A percentile compares a stretch with the other conserved stretches of the same genome.
Evolutionary conservation across 345 rosid genomes (phyloP).

Genomic region (Gossypium australe): DNA sequence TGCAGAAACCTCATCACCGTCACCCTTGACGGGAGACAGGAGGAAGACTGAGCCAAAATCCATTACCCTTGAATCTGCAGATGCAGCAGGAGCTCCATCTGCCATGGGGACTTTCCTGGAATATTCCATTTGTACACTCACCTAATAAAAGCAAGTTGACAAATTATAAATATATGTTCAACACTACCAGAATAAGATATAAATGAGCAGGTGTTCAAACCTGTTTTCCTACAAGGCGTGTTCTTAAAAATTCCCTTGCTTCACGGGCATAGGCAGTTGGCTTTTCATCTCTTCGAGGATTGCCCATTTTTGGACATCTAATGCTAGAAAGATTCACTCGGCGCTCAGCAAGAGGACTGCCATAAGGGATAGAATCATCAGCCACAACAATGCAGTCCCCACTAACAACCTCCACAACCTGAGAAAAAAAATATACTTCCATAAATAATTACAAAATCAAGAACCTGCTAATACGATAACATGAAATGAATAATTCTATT

Average conservation of each 20-base stretch:
- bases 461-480: background rate
- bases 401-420: constrained; percentile 42
- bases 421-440: background rate
- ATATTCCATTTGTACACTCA: constrained; percentile 90
- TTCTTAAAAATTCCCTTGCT: constrained; percentile 79
- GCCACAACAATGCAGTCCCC: constrained; percentile 94
- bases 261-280: constrained; percentile 94
- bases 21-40: constrained; percentile 52
- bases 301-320: constrained; percentile 83
- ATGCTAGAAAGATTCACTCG: constrained; percentile 49
- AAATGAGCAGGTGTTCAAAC: constrained; percentile 22
- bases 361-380: constrained; percentile 44
- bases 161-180: constrained; percentile 1
- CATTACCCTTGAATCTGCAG: constrained; percentile 80
- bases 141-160: constrained; percentile 38
- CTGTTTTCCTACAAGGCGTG: constrained; percentile 27
- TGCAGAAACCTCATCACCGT: constrained; percentile 42
- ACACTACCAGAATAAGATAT: background rate
- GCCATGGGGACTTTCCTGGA: constrained; percentile 65
- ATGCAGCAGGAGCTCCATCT: constrained; percentile 49
- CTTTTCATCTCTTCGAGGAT: constrained; percentile 82
- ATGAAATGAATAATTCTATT: background rate
- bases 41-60: constrained; percentile 98
- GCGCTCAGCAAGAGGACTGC: constrained; percentile 7
- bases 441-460: background rate